Evolutionary conservation across 805 yeast species (phyloP).

Genomic region (Yarrowia osloensis): DNA sequence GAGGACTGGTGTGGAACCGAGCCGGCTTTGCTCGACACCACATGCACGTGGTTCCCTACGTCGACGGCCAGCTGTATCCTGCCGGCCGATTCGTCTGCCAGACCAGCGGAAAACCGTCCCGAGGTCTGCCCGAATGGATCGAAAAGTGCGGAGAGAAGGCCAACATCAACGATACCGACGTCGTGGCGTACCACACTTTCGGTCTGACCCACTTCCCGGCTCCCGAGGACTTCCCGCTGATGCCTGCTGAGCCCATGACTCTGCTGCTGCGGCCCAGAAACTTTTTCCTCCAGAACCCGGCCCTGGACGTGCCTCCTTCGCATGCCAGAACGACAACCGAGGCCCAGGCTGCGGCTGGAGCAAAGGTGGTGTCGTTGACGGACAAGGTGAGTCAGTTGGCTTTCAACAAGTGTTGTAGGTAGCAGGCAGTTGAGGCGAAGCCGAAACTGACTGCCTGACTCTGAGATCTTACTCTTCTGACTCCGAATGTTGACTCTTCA

Average conservation of each 20-base stretch:
- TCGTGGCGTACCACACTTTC: constrained; percentile 76
- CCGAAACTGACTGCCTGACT: too few relatives aligned
- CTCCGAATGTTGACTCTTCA: too few relatives aligned
- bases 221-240: constrained; percentile 86
- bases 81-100: constrained; percentile 56
- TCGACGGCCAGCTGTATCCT: constrained; percentile 73
- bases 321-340: constrained; percentile 14
- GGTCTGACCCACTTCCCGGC: constrained; percentile 87
- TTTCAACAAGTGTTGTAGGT: constrained; percentile 7
- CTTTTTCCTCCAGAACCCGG: constrained; percentile 77
- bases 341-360: constrained; percentile 7
- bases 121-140: constrained; percentile 35
- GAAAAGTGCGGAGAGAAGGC: constrained; percentile 38
- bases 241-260: constrained; percentile 84
- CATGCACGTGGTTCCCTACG: constrained; percentile 69
- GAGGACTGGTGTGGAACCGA: constrained; percentile 74
- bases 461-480: too few relatives aligned
- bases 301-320: constrained; percentile 65
- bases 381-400: constrained; percentile 3
- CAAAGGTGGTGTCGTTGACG: neutral
- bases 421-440: too few relatives aligned
- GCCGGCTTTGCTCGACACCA: constrained; percentile 78
- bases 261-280: constrained; percentile 75
- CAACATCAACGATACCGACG: constrained; percentile 56
- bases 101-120: constrained; percentile 40